Percentiles rank a stretch among this genome's conserved stretches.
Conservation (phyloP, 257 asterid genomes). For the Lycium ferocissimum region DNA sequence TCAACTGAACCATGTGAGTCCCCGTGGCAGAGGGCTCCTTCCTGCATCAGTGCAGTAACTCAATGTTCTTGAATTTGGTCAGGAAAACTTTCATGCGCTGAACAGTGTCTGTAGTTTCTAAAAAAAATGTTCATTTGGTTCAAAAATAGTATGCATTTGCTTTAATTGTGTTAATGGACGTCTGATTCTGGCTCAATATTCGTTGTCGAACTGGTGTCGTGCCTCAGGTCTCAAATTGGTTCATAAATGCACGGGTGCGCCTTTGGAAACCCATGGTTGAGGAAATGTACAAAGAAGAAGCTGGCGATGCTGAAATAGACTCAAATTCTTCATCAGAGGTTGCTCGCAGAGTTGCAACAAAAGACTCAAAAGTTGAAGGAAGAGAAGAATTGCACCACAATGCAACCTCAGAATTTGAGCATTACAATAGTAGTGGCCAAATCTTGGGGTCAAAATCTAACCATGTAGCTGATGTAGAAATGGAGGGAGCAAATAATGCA, state of each 20-base stretch:
- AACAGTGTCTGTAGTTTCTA: not conserved
- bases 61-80: constrained; percentile 2
- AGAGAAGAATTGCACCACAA: constrained; percentile 52
- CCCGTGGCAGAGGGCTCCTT: not conserved
- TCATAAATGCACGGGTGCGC: constrained; percentile 91
- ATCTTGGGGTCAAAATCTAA: constrained; percentile 49
- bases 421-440: constrained; percentile 36
- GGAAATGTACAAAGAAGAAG: constrained; percentile 94
- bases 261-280: constrained; percentile 99
- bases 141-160: not conserved
- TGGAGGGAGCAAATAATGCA: constrained; percentile 49
- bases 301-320: constrained; percentile 62
- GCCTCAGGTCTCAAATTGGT: constrained; percentile 93
- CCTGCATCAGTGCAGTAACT: constrained; percentile 13
- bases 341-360: constrained; percentile 40
- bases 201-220: constrained; percentile 31
- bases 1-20: not conserved
- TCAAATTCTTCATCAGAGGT: constrained; percentile 68
- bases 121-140: not conserved
- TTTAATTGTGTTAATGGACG: not conserved
- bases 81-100: constrained; percentile 1
- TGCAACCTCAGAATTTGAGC: constrained; percentile 43
- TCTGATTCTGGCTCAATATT: constrained; percentile 10
- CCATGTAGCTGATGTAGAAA: constrained; percentile 48
- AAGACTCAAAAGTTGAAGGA: constrained; percentile 46